Base-by-base conservation (phyloP, 768 basidiomycete genomes). In the Suillus placidus region DNA sequence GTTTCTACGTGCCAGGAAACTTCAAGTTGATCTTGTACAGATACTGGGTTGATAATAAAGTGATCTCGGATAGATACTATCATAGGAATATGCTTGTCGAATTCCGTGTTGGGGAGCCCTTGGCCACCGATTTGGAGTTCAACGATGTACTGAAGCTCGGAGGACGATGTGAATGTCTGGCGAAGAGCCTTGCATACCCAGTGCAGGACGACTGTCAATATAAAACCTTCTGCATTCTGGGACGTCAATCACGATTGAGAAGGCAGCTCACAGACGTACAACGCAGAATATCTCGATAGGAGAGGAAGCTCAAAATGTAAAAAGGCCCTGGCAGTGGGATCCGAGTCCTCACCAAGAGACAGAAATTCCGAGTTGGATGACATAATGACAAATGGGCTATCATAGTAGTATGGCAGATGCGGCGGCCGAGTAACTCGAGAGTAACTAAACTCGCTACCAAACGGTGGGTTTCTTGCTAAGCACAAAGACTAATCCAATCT, bases 131-230 rank as follows among this genome's bases (percentile, higher is more conserved):
- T 26, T 26, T 2, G 26, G 26, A 63, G 51, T 42, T 63, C 38
- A 10, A 63, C 26, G 52, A 40, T 38, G 38, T 63, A 63, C 51
- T 55, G 62, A 35, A 54, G 62, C 37, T 30, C 52, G n/a, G 42
- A 13, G 30, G 62, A 62, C 10, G 14, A 35, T 23, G 32, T 62
- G 45, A 16, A n/a, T 12, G 49, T 13, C 37, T 38, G 37, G 37
- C 12, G 37, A 38, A 38, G 37, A 38, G 37, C 37, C 37, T 38
- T 38, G 30, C 62, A 63, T 37, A 40, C 54, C 62, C 26, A 26
- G 26, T 54, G 34, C 13, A 13, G 20, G 20, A 23, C 12, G 40
- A 32, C 45, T 37, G 37, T 43, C 38, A 40, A 6, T 40, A 40
- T 13, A 40, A 40, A 40, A 16, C 14, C 38, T 14, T 40, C 14